A percentile compares a stretch with the other conserved stretches of the same genome.
Evolutionary conservation across 495 filamentous ascomycete species (phyloP).

Genomic region (Immersiella caudata): DNA sequence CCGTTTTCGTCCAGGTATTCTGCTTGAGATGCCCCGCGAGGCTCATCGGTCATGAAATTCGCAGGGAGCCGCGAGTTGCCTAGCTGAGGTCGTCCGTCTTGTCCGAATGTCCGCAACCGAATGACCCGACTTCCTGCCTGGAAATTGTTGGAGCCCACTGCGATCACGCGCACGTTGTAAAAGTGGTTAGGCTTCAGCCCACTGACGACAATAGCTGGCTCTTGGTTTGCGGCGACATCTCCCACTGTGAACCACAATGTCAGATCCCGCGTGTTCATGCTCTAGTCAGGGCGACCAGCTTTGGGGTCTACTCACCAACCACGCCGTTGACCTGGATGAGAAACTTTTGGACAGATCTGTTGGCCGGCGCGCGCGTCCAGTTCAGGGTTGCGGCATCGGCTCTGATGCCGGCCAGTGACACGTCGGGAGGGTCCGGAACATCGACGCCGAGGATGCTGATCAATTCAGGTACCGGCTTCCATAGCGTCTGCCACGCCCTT

Average conservation of each 20-base stretch:
- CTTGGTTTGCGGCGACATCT: constrained; percentile 74
- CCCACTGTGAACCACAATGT: constrained; percentile 61
- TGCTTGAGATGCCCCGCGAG: constrained; percentile 42
- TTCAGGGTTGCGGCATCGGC: constrained; percentile 86
- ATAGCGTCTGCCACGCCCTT: constrained; percentile 80
- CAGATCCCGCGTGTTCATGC: constrained; percentile 11
- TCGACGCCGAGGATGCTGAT: constrained; percentile 90
- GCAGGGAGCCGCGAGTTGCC: constrained; percentile 55
- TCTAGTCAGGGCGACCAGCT: background rate
- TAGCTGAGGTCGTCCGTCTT: constrained; percentile 58
- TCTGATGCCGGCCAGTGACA: constrained; percentile 88
- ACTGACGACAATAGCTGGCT: constrained; percentile 86
- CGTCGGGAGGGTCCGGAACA: constrained; percentile 83
- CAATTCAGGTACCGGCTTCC: constrained; percentile 86
- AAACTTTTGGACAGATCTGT: constrained; percentile 80
- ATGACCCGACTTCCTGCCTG: constrained; percentile 85
- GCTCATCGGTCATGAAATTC: constrained; percentile 55
- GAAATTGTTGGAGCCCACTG: constrained; percentile 85
- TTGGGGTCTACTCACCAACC: constrained; percentile 63
- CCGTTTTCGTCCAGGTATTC: constrained; percentile 45
- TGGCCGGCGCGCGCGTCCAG: constrained; percentile 80
- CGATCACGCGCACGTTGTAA: constrained; percentile 90
- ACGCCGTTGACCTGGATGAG: constrained; percentile 91
- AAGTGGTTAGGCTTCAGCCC: constrained; percentile 82
- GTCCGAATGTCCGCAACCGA: constrained; percentile 68